Percentiles rank a stretch among this genome's conserved stretches.
Evolutionary conservation across 2,329 filamentous ascomycete genomes (phyloP).

Genomic region (Venturia oleaginea): DNA sequence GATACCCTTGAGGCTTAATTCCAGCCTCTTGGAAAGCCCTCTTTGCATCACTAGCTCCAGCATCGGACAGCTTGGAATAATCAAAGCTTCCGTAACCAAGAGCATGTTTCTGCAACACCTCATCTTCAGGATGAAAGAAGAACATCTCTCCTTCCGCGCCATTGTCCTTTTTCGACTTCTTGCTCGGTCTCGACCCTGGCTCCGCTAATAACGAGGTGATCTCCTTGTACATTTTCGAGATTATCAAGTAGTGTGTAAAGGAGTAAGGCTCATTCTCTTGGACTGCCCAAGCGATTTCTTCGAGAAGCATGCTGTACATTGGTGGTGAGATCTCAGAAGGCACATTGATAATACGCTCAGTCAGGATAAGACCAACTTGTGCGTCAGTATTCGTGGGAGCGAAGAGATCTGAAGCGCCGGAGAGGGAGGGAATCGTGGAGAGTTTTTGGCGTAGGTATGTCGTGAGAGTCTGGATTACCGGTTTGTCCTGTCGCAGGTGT

Average conservation of each 20-base stretch:
- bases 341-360: conserved; percentile 92
- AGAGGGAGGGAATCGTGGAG: conserved; percentile 45
- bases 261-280: conserved; percentile 86
- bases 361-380: conserved; percentile 77
- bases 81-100: conserved; percentile 60
- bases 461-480: conserved; percentile 60
- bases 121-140: conserved; percentile 95
- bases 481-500: conserved; percentile 45
- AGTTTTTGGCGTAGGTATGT: conserved; percentile 57
- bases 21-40: conserved; percentile 90
- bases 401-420: conserved; percentile 33
- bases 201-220: conserved; percentile 70
- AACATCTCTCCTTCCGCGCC: conserved; percentile 42
- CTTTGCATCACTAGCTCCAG: conserved; percentile 81
- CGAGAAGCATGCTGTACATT: conserved; percentile 87
- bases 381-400: conserved; percentile 17
- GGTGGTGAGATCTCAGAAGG: conserved; percentile 87
- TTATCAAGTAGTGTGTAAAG: conserved; percentile 85
- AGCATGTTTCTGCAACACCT: conserved; percentile 72
- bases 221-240: conserved; percentile 90
- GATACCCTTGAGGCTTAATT: conserved; percentile 70
- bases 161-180: conserved; percentile 40
- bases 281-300: conserved; percentile 81
- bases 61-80: conserved; percentile 68
- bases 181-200: conserved; percentile 27